phyloP scores from a whole-genome alignment of 768 basidiomycete species.

The Tricholoma hemisulphureum region DNA sequence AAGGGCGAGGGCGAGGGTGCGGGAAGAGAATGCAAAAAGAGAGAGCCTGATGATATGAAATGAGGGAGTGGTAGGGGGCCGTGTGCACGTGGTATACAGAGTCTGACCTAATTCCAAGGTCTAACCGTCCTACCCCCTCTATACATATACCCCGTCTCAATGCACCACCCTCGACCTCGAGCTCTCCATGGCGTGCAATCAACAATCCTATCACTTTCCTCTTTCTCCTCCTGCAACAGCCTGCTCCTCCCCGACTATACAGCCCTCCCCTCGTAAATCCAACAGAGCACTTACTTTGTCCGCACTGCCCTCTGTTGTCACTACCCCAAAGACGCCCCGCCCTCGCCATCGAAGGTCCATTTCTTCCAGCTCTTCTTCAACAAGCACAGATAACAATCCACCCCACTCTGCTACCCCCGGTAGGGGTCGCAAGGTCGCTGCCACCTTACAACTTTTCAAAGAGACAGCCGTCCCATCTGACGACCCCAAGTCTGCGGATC shows the following conservation, averaged over 20 bases:
- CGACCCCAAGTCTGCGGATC: conserved; percentile 29
- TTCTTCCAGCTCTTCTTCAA: conserved; percentile 31
- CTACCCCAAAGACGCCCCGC: conserved; percentile 32
- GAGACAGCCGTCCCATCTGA: conserved; percentile 53
- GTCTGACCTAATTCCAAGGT: conserved; percentile 22
- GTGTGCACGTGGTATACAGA: conserved; percentile 32
- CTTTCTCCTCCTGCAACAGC: conserved; percentile 41
- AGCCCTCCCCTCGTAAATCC: conserved; percentile 24
- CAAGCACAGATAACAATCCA: conserved; percentile 25
- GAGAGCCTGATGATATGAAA: neutral
- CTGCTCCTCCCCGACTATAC: neutral
- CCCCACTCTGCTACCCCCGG: conserved; percentile 38
- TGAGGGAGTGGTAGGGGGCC: conserved; percentile 25
- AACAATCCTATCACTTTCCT: conserved; percentile 39
- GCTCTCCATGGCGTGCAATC: too few relatives aligned
- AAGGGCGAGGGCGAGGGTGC: neutral
- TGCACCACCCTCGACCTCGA: too few relatives aligned
- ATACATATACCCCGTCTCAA: too few relatives aligned
- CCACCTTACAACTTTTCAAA: conserved; percentile 78
- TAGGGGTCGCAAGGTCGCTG: conserved; percentile 81
- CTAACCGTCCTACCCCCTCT: too few relatives aligned
- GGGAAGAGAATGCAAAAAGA: neutral
- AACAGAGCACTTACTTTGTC: conserved; percentile 42
- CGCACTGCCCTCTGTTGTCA: conserved; percentile 21
- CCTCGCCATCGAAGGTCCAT: conserved; percentile 35